Conservation (phyloP, 1,139 yeast species). For the Debaryomycetaceae sp. region DNA sequence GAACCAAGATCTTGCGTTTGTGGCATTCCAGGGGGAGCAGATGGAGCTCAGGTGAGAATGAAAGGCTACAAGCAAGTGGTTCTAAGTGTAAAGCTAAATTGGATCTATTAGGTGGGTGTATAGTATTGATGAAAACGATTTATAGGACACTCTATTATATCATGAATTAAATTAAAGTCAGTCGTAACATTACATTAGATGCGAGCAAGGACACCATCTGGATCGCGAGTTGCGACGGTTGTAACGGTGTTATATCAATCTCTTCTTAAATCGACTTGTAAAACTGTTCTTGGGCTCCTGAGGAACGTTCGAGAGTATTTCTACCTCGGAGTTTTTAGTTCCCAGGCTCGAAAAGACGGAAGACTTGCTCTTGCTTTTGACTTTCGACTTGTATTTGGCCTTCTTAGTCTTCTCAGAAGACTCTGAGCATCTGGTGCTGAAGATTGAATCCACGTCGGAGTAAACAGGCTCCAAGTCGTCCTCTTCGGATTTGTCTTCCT, state of each 20-base stretch:
- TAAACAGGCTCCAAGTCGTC: conserved; percentile 12
- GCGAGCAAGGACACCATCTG: neutral
- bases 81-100: neutral
- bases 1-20: no score
- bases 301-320: neutral
- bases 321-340: neutral
- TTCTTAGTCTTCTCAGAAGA: conserved; percentile 4
- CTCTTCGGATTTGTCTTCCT: conserved; percentile 6
- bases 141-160: neutral
- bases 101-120: neutral
- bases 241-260: neutral
- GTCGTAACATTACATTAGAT: neutral
- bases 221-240: neutral
- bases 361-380: neutral
- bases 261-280: neutral
- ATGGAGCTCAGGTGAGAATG: no score
- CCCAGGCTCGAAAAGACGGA: conserved; percentile 1
- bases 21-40: no score
- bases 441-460: conserved; percentile 20
- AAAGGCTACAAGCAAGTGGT: no score
- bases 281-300: neutral
- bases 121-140: neutral
- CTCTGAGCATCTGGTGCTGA: conserved; percentile 11
- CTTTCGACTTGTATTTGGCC: neutral
- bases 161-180: neutral